These are phyloP conservation scores for Coemansia sp. DNA, from an alignment of 192 early-diverging fungal genomes.

Conservation along the genomic window DNA sequence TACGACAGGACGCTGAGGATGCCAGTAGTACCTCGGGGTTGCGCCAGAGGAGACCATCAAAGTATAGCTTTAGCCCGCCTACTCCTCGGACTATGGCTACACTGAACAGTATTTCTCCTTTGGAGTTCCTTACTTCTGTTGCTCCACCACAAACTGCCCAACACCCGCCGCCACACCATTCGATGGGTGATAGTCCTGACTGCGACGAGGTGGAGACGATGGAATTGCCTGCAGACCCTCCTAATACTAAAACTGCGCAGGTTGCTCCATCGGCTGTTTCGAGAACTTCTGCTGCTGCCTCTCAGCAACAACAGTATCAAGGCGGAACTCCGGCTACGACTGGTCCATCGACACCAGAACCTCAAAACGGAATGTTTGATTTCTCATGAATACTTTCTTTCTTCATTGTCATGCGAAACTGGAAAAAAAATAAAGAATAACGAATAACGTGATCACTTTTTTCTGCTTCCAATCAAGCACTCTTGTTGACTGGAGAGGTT, in stretches of 20 bases:
- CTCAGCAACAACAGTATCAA: not conserved
- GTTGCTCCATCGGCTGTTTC: not conserved
- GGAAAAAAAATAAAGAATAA: too few species aligned
- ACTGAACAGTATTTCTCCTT: slow-evolving; percentile 56
- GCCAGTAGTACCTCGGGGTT: not conserved
- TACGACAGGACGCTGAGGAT: not conserved
- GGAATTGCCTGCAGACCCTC: not conserved
- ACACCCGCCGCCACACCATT: not conserved
- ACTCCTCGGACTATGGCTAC: slow-evolving; percentile 56
- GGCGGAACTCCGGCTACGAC: slow-evolving; percentile 1
- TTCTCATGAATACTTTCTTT: not conserved
- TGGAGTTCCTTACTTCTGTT: slow-evolving; percentile 45
- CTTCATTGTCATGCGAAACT: not conserved
- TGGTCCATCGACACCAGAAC: slow-evolving; percentile 5
- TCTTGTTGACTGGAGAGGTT: not conserved
- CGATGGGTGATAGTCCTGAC: not conserved
- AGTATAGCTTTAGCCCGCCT: slow-evolving; percentile 54
- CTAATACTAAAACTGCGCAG: not conserved
- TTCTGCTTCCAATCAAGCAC: not conserved
- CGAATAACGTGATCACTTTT: too few species aligned
- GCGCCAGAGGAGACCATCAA: slow-evolving; percentile 14
- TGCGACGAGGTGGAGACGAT: too few species aligned
- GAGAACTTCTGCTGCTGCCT: not conserved
- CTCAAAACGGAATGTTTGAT: slow-evolving; percentile 18
- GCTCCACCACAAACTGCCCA: not conserved